A percentile compares a stretch with the other conserved stretches of the same genome.
These are phyloP conservation scores for Ustilaginoidea virens DNA, from an alignment of 2,329 filamentous ascomycete species.

Conservation along the genomic window DNA sequence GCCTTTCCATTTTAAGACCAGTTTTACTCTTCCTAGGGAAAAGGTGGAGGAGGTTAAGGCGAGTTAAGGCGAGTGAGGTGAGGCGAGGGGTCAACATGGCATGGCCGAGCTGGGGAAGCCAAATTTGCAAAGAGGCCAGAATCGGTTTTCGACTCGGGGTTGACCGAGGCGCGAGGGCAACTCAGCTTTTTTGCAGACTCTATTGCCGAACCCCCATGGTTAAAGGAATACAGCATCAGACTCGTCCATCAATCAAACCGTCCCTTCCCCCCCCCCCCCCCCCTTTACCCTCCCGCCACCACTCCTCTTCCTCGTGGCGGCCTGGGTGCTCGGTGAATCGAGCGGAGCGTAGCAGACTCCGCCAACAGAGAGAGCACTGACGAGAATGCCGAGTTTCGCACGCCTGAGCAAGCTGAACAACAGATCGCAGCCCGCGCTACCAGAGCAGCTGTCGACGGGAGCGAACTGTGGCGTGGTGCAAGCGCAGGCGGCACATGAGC, in stretches of 20 bases:
- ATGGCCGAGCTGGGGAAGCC: constrained; percentile 2
- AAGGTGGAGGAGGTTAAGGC: no score
- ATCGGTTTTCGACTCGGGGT: no score
- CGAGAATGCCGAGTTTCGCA: constrained; percentile 35
- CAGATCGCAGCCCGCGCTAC: constrained; percentile 39
- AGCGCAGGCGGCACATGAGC: constrained; percentile 1
- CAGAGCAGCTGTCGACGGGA: constrained; percentile 24
- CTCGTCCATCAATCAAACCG: constrained; percentile 2
- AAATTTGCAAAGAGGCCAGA: no score
- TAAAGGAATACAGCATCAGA: constrained; percentile 4
- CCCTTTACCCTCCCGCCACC: not conserved
- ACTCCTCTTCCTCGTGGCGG: not conserved
- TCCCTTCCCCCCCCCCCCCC: not conserved
- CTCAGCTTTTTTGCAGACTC: constrained; percentile 6
- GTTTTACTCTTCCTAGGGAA: no score
- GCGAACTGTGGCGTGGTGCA: constrained; percentile 12
- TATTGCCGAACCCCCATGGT: no score
- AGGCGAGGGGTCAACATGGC: constrained; percentile 6
- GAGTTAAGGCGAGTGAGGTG: no score
- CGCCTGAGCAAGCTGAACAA: constrained; percentile 40
- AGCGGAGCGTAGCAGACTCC: constrained; percentile 1
- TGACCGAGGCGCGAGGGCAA: constrained; percentile 3
- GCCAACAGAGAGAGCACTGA: constrained; percentile 2
- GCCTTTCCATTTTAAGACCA: no score
- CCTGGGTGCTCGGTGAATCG: not conserved